Percentiles rank a stretch among this genome's conserved stretches.
These are phyloP conservation scores for Phtheirospermum japonicum DNA, from an alignment of 257 asterid species.

Conservation along the genomic window DNA sequence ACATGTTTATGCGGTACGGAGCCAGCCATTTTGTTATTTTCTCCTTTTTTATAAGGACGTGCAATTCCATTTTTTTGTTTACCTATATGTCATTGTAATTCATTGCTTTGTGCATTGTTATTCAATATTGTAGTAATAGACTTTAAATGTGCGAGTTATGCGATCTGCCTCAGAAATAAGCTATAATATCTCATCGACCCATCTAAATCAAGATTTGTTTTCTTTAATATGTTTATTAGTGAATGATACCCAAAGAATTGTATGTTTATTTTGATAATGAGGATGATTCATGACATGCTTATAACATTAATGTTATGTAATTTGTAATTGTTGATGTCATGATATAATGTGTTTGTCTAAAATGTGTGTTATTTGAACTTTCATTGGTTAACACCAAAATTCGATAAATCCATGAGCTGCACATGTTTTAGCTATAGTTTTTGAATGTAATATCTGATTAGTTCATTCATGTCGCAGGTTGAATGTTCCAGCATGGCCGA, in stretches of 20 bases:
- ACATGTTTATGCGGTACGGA: conserved; percentile 38
- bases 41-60: no score
- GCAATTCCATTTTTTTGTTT: neutral
- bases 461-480: conserved; percentile 46
- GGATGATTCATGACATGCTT: neutral
- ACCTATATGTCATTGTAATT: neutral
- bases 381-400: neutral
- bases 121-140: neutral
- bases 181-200: neutral
- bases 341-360: neutral
- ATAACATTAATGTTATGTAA: neutral
- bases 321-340: neutral
- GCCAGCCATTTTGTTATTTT: neutral
- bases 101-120: conserved; percentile 53
- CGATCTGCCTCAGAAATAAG: neutral
- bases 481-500: conserved; percentile 99
- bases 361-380: neutral
- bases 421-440: neutral
- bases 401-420: neutral
- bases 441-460: conserved; percentile 19
- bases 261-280: neutral
- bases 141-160: neutral
- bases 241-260: neutral
- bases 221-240: neutral
- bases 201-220: neutral